Percentiles rank a stretch among this genome's conserved stretches.
Conservation (phyloP, 1,284 basidiomycete species). For the Boletus holoroseus region DNA sequence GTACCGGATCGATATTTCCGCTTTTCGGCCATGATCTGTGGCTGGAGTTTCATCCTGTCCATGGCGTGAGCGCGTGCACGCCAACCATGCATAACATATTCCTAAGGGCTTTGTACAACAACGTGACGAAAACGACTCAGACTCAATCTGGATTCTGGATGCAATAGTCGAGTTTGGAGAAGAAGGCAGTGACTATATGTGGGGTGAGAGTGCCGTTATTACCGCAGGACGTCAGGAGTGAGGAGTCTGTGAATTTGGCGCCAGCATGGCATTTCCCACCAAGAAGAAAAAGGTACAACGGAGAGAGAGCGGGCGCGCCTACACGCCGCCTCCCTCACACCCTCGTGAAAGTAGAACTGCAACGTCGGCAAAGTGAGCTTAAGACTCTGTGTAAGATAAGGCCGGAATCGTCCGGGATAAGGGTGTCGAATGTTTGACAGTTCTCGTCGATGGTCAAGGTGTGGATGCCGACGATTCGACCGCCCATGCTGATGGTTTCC, state of each 20-base stretch:
- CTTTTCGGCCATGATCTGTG: constrained; percentile 60
- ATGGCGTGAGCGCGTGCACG: constrained; percentile 46
- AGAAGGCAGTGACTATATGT: constrained; percentile 63
- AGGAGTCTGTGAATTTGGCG: constrained; percentile 51
- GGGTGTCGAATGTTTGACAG: constrained; percentile 79
- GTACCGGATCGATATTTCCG: constrained; percentile 51
- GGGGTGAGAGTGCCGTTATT: constrained; percentile 64
- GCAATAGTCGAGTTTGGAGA: constrained; percentile 34
- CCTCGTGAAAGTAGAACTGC: constrained; percentile 48
- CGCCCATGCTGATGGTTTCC: constrained; percentile 72
- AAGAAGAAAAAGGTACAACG: no score
- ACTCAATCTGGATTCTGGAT: constrained; percentile 62
- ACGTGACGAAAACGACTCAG: constrained; percentile 71
- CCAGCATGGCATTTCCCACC: no score
- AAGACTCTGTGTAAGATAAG: constrained; percentile 51
- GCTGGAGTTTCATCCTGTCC: constrained; percentile 64
- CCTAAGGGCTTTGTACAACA: constrained; percentile 70
- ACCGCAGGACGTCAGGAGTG: constrained; percentile 66
- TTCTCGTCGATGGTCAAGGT: constrained; percentile 83
- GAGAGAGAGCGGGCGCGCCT: constrained; percentile 15
- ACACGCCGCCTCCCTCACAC: constrained; percentile 64
- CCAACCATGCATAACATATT: constrained; percentile 65
- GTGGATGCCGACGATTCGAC: constrained; percentile 68
- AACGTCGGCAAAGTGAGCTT: constrained; percentile 63
- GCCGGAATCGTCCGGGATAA: constrained; percentile 46